A percentile compares a stretch with the other conserved stretches of the same genome.
Evolutionary conservation across 345 rosid genomes (phyloP).

Genomic region (Rhizophora apiculata): DNA sequence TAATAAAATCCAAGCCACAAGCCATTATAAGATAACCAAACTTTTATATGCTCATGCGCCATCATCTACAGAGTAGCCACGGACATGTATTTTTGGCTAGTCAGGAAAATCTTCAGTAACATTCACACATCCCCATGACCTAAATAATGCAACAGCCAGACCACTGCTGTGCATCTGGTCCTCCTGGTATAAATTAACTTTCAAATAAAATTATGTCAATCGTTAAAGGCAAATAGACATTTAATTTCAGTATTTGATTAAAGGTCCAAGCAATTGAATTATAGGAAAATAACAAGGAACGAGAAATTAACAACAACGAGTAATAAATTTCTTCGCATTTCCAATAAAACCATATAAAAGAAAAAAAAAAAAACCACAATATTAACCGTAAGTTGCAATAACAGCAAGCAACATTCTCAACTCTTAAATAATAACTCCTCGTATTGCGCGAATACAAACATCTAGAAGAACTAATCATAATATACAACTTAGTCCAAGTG

Average conservation of each 20-base stretch:
- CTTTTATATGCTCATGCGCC: background rate
- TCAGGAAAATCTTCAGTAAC: background rate
- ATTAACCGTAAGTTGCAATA: too few relatives aligned
- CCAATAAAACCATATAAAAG: background rate
- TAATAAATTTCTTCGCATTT: background rate
- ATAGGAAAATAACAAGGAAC: background rate
- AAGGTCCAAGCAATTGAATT: background rate
- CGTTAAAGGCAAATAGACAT: too few relatives aligned
- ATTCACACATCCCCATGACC: constrained; percentile 8
- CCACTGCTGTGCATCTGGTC: background rate
- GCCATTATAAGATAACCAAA: background rate
- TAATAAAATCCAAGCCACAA: background rate
- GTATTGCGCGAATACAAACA: too few relatives aligned
- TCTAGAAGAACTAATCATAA: too few relatives aligned
- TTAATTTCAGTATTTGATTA: too few relatives aligned
- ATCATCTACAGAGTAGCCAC: background rate
- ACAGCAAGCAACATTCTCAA: too few relatives aligned
- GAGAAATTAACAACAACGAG: background rate
- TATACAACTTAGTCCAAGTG: too few relatives aligned
- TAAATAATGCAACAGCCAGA: background rate
- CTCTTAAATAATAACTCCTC: too few relatives aligned
- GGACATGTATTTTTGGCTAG: background rate
- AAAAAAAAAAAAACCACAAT: background rate
- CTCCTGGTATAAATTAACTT: background rate
- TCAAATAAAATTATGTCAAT: background rate